A percentile compares a stretch with the other conserved stretches of the same genome.
Conservation (phyloP, 495 filamentous ascomycete species). For the Penicillium cataractarum region DNA sequence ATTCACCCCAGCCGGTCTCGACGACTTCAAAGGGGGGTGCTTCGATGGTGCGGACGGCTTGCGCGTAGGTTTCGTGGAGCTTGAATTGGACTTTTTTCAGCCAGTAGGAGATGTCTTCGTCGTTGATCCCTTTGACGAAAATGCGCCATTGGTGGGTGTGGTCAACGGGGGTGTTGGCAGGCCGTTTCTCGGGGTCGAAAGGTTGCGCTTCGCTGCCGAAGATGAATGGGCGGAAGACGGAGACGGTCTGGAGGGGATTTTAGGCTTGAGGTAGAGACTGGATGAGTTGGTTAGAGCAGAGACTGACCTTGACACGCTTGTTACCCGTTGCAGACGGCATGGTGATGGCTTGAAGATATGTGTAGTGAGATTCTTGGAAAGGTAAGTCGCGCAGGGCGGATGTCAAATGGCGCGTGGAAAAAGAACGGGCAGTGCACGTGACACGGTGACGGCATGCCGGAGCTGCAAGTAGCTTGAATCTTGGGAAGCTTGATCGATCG, state of each 20-base stretch:
- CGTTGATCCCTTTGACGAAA: slow-evolving; percentile 83
- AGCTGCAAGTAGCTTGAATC: slow-evolving; percentile 19
- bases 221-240: slow-evolving; percentile 77
- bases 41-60: slow-evolving; percentile 78
- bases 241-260: slow-evolving; percentile 58
- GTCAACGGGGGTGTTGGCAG: slow-evolving; percentile 62
- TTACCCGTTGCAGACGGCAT: slow-evolving; percentile 61
- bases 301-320: slow-evolving; percentile 61
- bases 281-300: too few relatives aligned
- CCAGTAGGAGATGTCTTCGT: slow-evolving; percentile 90
- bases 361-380: background rate
- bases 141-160: slow-evolving; percentile 97
- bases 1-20: slow-evolving; percentile 97
- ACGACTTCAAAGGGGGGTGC: slow-evolving; percentile 79
- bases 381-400: slow-evolving; percentile 13
- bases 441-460: slow-evolving; percentile 28
- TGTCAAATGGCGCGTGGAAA: slow-evolving; percentile 10
- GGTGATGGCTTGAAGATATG: slow-evolving; percentile 10
- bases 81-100: slow-evolving; percentile 97
- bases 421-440: slow-evolving; percentile 22
- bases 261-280: slow-evolving; percentile 12
- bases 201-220: slow-evolving; percentile 77
- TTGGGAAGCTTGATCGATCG: slow-evolving; percentile 10
- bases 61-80: slow-evolving; percentile 91
- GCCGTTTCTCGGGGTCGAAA: slow-evolving; percentile 72